phyloP scores from a whole-genome alignment of 495 filamentous ascomycete genomes.

The Platismatia glauca region DNA sequence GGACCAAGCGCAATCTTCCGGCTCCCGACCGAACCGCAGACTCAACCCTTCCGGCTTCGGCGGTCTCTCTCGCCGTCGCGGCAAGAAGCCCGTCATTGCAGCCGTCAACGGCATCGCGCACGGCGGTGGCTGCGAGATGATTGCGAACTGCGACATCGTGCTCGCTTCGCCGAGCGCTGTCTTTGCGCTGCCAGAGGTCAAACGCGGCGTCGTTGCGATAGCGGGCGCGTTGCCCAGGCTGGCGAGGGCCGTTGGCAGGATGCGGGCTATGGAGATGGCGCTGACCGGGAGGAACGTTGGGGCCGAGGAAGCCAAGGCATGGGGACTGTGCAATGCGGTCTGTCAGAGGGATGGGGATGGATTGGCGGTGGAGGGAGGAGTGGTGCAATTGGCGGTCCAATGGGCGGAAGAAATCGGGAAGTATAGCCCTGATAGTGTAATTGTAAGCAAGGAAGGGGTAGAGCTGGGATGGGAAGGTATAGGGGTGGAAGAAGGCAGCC shows the following conservation, averaged over 20 bases:
- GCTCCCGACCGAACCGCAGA: constrained; percentile 2
- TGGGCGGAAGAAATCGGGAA: constrained; percentile 42
- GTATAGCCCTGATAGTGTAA: constrained; percentile 65
- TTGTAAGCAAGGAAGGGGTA: constrained; percentile 57
- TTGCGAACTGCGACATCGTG: constrained; percentile 61
- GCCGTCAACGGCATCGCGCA: constrained; percentile 70
- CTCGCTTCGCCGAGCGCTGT: constrained; percentile 45
- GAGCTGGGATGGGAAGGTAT: constrained; percentile 58
- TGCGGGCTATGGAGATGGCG: constrained; percentile 63
- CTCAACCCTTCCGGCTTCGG: constrained; percentile 27
- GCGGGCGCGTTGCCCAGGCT: constrained; percentile 66
- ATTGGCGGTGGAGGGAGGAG: constrained; percentile 34
- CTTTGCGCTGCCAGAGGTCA: constrained; percentile 61
- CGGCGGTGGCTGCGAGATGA: constrained; percentile 68
- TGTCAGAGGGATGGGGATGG: constrained; percentile 46
- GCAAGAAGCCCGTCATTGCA: constrained; percentile 52
- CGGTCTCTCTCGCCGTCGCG: constrained; percentile 25
- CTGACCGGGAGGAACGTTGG: constrained; percentile 51
- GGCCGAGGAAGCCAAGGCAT: constrained; percentile 51
- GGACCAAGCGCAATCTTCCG: constrained; percentile 10
- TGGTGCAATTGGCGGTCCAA: constrained; percentile 38
- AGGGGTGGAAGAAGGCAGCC: constrained; percentile 55
- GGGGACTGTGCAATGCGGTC: constrained; percentile 66
- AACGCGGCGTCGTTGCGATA: constrained; percentile 59
- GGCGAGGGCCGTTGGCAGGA: constrained; percentile 55